Base-by-base conservation (phyloP, 2,329 filamentous ascomycete species). In the Colletotrichum destructivum region DNA sequence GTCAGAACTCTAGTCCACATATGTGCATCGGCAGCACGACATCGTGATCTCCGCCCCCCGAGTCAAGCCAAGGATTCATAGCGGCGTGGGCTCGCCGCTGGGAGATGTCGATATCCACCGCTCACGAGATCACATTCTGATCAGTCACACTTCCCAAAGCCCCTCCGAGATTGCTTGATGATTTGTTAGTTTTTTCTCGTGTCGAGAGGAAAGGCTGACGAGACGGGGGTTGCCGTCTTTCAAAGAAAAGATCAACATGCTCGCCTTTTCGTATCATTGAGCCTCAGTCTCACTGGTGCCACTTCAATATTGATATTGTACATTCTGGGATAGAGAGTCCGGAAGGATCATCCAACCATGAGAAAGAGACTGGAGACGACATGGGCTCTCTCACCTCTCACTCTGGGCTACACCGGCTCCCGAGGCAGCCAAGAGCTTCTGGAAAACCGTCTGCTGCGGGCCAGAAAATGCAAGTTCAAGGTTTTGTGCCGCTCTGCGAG, bases 41-140 rank as follows among this genome's bases (percentile, higher is more conserved):
- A 72, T 72, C 66, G 56, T 64, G 65, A 72, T 72, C 69, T 72
- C 59, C 66, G 60, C 60, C 49, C 21, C 35, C 49, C 60, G 65
- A 69, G 69, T 72, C 69, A 72, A 60, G 31, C 26, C 51, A 31
- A 57, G 52, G 62, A 46, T 57, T 38, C 47, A 57, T 40, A 31
- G 21, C 55, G 62, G 46, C 47, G 31, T 71, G 9, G 21, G 15
- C 23, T 62, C 23, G n/a, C 40, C 35, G 26, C n/a, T 42, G 40
- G 35, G 18, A 46, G 38, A 55, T 63, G 8, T 62, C 49, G 40
- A 51, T 61, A 59, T 23, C 54, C 69, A 62, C 69, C 47, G 26
- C 59, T 52, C 59, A 63, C 46, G 59, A 69, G 54, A 63, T 59
- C 59, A 69, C 31, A 44, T 46, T 63, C 40, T 46, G 38, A 23